Base-by-base conservation (phyloP, 1,139 yeast genomes). In the Pneumocystis wakefieldiae region DNA sequence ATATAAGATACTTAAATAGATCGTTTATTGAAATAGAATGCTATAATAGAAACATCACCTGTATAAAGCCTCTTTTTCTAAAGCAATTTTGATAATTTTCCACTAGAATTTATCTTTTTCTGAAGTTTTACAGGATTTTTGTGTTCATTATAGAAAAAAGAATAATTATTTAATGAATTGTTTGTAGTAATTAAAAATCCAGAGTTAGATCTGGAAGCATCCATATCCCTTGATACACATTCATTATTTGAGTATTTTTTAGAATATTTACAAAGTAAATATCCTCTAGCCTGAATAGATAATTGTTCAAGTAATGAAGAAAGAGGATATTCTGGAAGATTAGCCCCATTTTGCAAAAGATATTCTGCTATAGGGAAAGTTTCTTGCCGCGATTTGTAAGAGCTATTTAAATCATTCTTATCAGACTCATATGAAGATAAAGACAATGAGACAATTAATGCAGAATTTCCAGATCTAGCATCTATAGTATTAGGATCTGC, bases 311-410 rank as follows among this genome's bases (percentile, higher is more conserved):
- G 32, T 48, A 8, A 48, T 24, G 24, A 1, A 48, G n/a, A 48
- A 48, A 24, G 8, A 24, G 32, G 12, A 48, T n/a, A 41, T 17
- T 24, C 32, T 24, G 78, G 76, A 29, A 74, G 65, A 6, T 70
- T 67, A 0, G 78, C 79, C 15, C 95, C 94, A 72, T 87, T 87
- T 66, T 86, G 77, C 2, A 85, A 69, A 15, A 91, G 75, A 53
- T 88, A 76, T 70, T 90, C 96, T 0, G 95, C 83, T 29, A 87
- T 75, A n/a, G 86, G 84, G 73, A 85, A 90, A 5, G 69, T 67
- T 14, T 48, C 55, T 39, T 62, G 37, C 55, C 64, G 42, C 68
- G 65, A 58, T 48, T 61, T 39, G 53, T 62, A 53, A 61, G 61
- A 29, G 63, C 66, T 39, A 59, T 55, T 41, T 62, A 17, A 41